phyloP scores from a whole-genome alignment of 345 rosid species.

The Dimocarpus longan region DNA sequence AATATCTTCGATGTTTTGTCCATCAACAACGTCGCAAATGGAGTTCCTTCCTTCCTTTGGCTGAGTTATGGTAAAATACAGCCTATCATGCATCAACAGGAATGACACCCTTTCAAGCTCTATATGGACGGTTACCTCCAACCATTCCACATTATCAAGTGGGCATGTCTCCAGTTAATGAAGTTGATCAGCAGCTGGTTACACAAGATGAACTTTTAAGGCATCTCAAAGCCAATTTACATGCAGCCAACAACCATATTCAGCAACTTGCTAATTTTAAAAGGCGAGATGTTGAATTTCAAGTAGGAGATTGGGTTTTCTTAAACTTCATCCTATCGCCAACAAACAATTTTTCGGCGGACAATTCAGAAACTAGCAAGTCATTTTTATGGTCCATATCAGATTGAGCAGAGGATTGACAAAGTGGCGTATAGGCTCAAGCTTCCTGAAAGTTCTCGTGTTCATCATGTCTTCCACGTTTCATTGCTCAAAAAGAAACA shows the following conservation, averaged over 20 bases:
- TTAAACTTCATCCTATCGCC: not conserved
- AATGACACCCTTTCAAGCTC: slow-evolving; percentile 18
- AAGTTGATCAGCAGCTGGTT: slow-evolving; percentile 7
- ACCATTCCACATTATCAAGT: not conserved
- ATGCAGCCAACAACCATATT: not conserved
- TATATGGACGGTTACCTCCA: not conserved
- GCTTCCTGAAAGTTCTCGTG: not conserved
- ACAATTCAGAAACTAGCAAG: not conserved
- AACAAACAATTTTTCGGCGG: not conserved
- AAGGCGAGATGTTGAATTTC: not conserved
- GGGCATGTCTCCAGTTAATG: not conserved
- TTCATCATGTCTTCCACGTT: not conserved
- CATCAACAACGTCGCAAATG: slow-evolving; percentile 10
- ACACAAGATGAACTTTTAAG: not conserved
- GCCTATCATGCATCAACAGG: slow-evolving; percentile 9
- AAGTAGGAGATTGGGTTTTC: not conserved
- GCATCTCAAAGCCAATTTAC: slow-evolving; percentile 8
- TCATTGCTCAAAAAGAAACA: not conserved
- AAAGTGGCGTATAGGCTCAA: not conserved
- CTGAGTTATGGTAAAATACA: slow-evolving; percentile 11
- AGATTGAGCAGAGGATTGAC: not conserved
- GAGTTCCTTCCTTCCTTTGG: slow-evolving; percentile 8
- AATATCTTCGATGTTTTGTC: slow-evolving; percentile 3
- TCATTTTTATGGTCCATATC: not conserved
- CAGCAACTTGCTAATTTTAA: not conserved